phyloP scores from a whole-genome alignment of 179 eudicot species.

The Spinacia oleracea region DNA sequence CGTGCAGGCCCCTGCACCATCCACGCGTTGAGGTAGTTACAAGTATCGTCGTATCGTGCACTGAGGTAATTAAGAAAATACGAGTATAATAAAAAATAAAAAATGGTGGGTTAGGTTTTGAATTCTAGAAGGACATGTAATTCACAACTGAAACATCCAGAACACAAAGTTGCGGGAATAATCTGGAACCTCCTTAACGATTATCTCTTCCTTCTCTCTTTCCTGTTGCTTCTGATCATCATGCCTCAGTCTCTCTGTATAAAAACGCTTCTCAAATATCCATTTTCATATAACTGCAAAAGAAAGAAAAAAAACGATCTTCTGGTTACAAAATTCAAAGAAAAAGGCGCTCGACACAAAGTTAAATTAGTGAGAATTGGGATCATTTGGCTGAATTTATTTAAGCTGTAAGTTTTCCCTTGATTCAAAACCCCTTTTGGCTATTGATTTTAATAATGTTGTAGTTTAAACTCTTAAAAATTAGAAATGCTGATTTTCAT shows the following conservation, averaged over 20 bases:
- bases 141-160: slow-evolving; percentile 17
- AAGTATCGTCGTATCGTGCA: no score
- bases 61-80: no score
- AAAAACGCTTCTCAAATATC: background rate
- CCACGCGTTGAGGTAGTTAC: no score
- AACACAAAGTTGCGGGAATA: slow-evolving; percentile 27
- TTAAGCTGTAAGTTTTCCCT: slow-evolving; percentile 33
- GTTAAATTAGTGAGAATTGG: slow-evolving; percentile 42
- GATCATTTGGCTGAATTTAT: slow-evolving; percentile 29
- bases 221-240: slow-evolving; percentile 28
- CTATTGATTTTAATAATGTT: background rate
- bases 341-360: background rate
- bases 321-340: background rate
- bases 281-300: background rate
- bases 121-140: slow-evolving; percentile 20
- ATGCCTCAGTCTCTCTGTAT: slow-evolving; percentile 14
- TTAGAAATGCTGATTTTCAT: background rate
- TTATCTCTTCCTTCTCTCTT: background rate
- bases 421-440: background rate
- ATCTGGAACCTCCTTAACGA: slow-evolving; percentile 33
- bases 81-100: no score
- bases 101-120: background rate
- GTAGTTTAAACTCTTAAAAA: background rate
- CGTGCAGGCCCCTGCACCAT: no score
- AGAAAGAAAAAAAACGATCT: background rate